Conservation (phyloP, 805 yeast genomes). For the Kodamaea lidongshanica region DNA sequence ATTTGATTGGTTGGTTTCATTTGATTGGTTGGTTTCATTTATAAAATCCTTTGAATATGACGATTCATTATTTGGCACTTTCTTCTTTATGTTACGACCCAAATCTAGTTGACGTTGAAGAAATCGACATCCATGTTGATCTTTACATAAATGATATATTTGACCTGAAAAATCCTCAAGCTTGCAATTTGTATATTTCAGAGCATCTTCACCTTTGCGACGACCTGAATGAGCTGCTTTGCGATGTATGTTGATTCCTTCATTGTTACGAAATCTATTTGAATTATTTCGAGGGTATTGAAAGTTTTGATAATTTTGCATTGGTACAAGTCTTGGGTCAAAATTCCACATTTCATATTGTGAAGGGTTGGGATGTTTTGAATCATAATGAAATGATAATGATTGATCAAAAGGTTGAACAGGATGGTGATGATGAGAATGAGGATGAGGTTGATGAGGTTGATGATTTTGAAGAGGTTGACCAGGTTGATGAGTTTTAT, state of each 20-base stretch:
- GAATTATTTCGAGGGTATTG: slow-evolving; percentile 3
- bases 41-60: slow-evolving; percentile 1
- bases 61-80: slow-evolving; percentile 12
- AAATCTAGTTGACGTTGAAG: slow-evolving; percentile 79
- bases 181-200: slow-evolving; percentile 61
- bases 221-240: slow-evolving; percentile 30
- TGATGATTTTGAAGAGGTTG: too few species aligned
- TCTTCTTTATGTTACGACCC: slow-evolving; percentile 44
- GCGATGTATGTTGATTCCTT: slow-evolving; percentile 37
- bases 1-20: too few species aligned
- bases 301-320: slow-evolving; percentile 2
- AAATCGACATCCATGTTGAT: slow-evolving; percentile 94
- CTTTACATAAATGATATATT: slow-evolving; percentile 78
- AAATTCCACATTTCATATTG: slow-evolving; percentile 14
- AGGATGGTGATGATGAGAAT: too few species aligned
- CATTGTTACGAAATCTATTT: slow-evolving; percentile 10
- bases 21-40: too few species aligned
- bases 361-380: slow-evolving; percentile 3
- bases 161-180: slow-evolving; percentile 65
- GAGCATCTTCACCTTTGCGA: slow-evolving; percentile 58
- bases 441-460: too few species aligned
- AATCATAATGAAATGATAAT: too few species aligned
- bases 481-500: too few species aligned
- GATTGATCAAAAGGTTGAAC: too few species aligned
- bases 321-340: slow-evolving; percentile 3